These are phyloP conservation scores for Skeletonema costatum DNA, from an alignment of 108 stramenopile genomes.

Conservation along the genomic window DNA sequence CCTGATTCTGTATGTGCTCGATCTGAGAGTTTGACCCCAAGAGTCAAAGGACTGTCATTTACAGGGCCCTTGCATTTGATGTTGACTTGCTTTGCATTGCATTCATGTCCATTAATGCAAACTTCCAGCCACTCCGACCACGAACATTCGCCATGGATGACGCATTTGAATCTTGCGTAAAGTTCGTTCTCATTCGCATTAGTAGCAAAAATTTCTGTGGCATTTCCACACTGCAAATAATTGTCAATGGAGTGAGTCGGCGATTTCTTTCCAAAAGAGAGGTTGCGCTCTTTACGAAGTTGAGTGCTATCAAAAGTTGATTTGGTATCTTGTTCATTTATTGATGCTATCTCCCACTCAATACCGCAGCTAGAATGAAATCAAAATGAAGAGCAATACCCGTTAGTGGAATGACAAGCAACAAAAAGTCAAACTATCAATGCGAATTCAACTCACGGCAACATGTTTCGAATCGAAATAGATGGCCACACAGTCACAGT, in stretches of 20 bases:
- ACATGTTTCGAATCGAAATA: constrained; percentile 61
- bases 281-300: background rate
- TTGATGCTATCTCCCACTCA: constrained; percentile 15
- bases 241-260: background rate
- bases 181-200: background rate
- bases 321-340: background rate
- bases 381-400: background rate
- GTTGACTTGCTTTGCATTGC: constrained; percentile 32
- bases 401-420: background rate
- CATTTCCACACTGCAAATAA: constrained; percentile 4
- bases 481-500: constrained; percentile 53
- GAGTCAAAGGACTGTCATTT: constrained; percentile 48
- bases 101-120: background rate
- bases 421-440: background rate
- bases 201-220: constrained; percentile 7
- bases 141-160: background rate
- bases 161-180: constrained; percentile 14
- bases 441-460: constrained; percentile 35
- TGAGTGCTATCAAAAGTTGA: constrained; percentile 8
- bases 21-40: constrained; percentile 61
- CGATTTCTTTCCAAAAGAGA: background rate
- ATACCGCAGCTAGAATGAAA: background rate
- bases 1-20: constrained; percentile 46
- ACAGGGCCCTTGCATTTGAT: constrained; percentile 49
- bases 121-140: constrained; percentile 21